phyloP scores from a whole-genome alignment of 2,329 filamentous ascomycete species.

The Alternaria brassicicola region DNA sequence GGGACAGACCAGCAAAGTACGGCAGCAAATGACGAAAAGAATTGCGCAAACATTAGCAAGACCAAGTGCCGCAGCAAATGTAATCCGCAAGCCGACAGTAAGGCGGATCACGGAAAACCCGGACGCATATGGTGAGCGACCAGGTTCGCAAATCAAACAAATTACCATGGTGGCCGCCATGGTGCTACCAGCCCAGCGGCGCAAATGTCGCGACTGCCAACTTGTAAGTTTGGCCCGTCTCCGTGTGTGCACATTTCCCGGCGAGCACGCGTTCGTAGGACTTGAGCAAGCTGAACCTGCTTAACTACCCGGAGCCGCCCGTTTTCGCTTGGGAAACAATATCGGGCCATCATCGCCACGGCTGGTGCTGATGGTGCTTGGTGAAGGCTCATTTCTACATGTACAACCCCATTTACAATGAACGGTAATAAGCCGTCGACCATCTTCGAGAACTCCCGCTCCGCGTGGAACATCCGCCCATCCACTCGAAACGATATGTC shows the following conservation, averaged over 20 bases:
- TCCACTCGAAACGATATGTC: neutral
- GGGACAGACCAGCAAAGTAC: neutral
- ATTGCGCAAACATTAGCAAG: slow-evolving; percentile 1
- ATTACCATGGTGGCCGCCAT: neutral
- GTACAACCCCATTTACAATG: neutral
- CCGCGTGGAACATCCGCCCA: neutral
- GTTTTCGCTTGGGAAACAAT: slow-evolving; percentile 6
- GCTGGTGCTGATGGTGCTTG: neutral
- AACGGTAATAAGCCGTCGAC: neutral
- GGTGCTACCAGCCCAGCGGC: neutral
- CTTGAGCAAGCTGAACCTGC: slow-evolving; percentile 7
- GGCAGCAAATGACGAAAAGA: neutral
- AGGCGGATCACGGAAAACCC: slow-evolving; percentile 5
- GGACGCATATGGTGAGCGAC: neutral
- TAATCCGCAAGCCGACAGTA: slow-evolving; percentile 1
- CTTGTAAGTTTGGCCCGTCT: slow-evolving; percentile 2
- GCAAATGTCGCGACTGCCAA: slow-evolving; percentile 5
- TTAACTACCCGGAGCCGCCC: slow-evolving; percentile 12
- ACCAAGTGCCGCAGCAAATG: neutral
- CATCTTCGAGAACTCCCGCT: neutral
- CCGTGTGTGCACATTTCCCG: slow-evolving; percentile 9
- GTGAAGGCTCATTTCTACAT: neutral
- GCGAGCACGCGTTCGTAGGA: slow-evolving; percentile 27
- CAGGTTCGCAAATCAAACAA: slow-evolving; percentile 11
- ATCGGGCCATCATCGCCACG: neutral